Evolutionary conservation across 441 rosid genomes (phyloP), one percentile per base, ranked within the genome.

Genomic region (Francoa sonchifolia): DNA sequence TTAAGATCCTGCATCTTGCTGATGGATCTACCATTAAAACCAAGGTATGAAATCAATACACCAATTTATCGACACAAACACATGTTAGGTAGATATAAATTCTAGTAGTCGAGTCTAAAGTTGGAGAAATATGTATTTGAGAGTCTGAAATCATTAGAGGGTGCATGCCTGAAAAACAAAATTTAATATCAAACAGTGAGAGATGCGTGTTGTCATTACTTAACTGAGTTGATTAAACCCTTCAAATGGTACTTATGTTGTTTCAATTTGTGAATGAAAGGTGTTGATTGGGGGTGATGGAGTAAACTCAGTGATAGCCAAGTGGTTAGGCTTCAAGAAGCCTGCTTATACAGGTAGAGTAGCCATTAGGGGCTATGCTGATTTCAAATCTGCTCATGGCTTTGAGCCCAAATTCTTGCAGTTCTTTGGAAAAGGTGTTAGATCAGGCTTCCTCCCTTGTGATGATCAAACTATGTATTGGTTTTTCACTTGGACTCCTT

Each of bases 241-340:
- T n/a, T n/a, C n/a, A n/a, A n/a, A n/a, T n/a, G n/a, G n/a, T n/a
- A n/a, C n/a, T n/a, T n/a, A n/a, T n/a, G n/a, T n/a, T n/a, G n/a
- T n/a, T n/a, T 19, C 12, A 1, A 13, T 53, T 38, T 48, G 13
- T 26, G 3, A 22, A 50, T 26, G 50, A 16, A 55, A 71, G 76
- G 74, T 68, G 19, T 58, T 80, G 60, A 59, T 87, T 29, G 92
- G 92, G 50, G 70, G 92, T 42, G 96, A 87, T 41, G 92, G 94
- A 23, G 76, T 80, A 48, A 74, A 80, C 41, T 82, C 97, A 0
- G 54, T 61, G 39, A 77, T 76, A 52, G 70, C 82, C 1, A 77
- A 68, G 39, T 82, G 78, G 83, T 50, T 87, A 3, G 82, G 84
- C 4, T 73, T 87, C 46, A 63, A 66, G 57, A 60, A 46, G 4